Evolutionary conservation across 495 filamentous ascomycete genomes (phyloP).

Genomic region (Penicillium paxilli): DNA sequence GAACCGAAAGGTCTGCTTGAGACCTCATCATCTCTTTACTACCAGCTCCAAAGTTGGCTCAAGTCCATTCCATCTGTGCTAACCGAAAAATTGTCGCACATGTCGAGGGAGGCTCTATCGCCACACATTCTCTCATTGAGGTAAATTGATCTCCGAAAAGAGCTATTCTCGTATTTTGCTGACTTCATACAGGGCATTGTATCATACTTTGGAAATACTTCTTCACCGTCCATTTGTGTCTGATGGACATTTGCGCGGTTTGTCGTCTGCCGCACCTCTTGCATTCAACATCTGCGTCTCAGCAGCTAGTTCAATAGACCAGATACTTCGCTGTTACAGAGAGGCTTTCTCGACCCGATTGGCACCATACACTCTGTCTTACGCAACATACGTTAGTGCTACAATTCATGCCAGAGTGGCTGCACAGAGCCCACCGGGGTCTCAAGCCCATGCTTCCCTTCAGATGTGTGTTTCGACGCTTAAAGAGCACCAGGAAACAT

Average conservation of each 20-base stretch:
- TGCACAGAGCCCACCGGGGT: slow-evolving; percentile 27
- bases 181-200: slow-evolving; percentile 6
- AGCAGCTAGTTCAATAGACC: slow-evolving; percentile 22
- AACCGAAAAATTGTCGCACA: slow-evolving; percentile 3
- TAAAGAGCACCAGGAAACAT: slow-evolving; percentile 25
- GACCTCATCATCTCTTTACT: slow-evolving; percentile 11
- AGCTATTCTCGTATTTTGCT: too few relatives aligned
- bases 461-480: slow-evolving; percentile 28
- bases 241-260: slow-evolving; percentile 24
- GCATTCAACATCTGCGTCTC: slow-evolving; percentile 21
- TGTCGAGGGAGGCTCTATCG: background rate
- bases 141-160: too few relatives aligned
- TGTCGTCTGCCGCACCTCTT: slow-evolving; percentile 18
- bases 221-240: slow-evolving; percentile 29
- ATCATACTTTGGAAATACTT: slow-evolving; percentile 21
- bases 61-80: slow-evolving; percentile 14
- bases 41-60: slow-evolving; percentile 17
- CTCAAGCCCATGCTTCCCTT: slow-evolving; percentile 27
- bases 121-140: slow-evolving; percentile 20
- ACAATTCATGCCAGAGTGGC: slow-evolving; percentile 38
- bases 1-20: slow-evolving; percentile 16
- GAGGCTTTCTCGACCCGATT: slow-evolving; percentile 23
- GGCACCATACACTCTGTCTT: slow-evolving; percentile 38
- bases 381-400: slow-evolving; percentile 37
- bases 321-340: slow-evolving; percentile 20